phyloP scores from a whole-genome alignment of 2,329 filamentous ascomycete species.

The Calycina herbarum region DNA sequence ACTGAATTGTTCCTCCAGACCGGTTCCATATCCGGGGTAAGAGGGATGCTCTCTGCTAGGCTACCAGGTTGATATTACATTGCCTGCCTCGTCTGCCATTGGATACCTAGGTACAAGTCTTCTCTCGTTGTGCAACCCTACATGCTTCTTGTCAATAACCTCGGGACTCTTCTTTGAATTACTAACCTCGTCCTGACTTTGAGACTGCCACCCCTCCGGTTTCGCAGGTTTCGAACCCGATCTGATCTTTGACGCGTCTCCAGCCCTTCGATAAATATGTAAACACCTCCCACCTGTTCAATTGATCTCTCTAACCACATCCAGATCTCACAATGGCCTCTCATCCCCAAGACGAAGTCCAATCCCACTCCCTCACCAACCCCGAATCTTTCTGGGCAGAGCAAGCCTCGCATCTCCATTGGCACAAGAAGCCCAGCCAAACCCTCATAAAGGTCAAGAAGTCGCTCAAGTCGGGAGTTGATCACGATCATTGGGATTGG shows the following conservation, averaged over 20 bases:
- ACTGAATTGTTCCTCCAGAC: neutral
- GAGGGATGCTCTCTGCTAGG: neutral
- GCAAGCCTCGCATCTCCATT: constrained; percentile 74
- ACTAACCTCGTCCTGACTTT: neutral
- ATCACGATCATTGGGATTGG: constrained; percentile 83
- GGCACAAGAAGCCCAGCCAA: constrained; percentile 73
- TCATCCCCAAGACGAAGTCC: constrained; percentile 38
- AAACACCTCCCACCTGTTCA: neutral
- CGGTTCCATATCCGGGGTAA: neutral
- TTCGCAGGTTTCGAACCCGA: neutral
- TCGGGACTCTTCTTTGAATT: neutral
- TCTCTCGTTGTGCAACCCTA: neutral
- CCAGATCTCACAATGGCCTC: constrained; percentile 27
- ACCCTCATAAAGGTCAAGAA: constrained; percentile 63
- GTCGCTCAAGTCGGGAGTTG: constrained; percentile 59
- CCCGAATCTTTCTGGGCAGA: constrained; percentile 73
- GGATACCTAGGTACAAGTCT: neutral
- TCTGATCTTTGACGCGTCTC: neutral
- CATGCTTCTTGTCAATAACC: neutral
- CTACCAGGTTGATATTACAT: neutral
- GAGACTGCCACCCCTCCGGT: neutral
- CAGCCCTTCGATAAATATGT: neutral
- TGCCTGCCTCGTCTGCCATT: neutral
- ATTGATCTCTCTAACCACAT: neutral
- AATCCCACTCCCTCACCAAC: constrained; percentile 58